These are phyloP conservation scores for Arabidopsis thaliana DNA, from an alignment of 345 rosid species.

Conservation along the genomic window DNA sequence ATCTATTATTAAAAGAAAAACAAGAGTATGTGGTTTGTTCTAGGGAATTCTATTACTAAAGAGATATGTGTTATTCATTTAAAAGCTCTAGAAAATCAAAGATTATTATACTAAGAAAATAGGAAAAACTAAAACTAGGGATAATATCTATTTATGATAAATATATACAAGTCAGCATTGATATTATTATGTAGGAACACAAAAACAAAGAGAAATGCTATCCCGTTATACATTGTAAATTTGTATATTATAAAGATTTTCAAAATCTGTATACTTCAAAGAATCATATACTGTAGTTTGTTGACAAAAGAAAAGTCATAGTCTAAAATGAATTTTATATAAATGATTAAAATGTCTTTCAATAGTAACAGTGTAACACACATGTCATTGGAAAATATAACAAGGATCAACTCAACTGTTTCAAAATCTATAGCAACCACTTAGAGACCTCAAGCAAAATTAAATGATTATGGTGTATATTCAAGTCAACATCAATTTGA, in stretches of 20 bases:
- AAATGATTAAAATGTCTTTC: constrained; percentile 6
- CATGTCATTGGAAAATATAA: not conserved
- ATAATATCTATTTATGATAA: constrained; percentile 12
- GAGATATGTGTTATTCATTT: not conserved
- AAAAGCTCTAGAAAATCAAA: not conserved
- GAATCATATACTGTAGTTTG: not conserved
- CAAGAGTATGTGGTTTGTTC: not conserved
- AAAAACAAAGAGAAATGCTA: not conserved
- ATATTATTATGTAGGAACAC: not conserved
- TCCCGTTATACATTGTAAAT: not conserved
- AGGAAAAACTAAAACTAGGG: not conserved
- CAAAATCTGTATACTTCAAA: not conserved
- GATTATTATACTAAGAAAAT: not conserved
- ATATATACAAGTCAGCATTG: not conserved
- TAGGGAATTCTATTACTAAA: not conserved
- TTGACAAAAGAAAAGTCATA: not conserved
- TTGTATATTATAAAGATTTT: not conserved
- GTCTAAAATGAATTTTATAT: not conserved
- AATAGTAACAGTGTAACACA: not conserved
- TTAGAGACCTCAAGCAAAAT: not conserved
- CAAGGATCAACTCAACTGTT: constrained; percentile 1
- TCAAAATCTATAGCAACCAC: constrained; percentile 1
- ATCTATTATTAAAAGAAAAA: not conserved
- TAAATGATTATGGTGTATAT: not conserved
- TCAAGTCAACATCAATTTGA: not conserved